Conservation (phyloP, 140 eudicot genomes). For the Senecio squalidus region DNA sequence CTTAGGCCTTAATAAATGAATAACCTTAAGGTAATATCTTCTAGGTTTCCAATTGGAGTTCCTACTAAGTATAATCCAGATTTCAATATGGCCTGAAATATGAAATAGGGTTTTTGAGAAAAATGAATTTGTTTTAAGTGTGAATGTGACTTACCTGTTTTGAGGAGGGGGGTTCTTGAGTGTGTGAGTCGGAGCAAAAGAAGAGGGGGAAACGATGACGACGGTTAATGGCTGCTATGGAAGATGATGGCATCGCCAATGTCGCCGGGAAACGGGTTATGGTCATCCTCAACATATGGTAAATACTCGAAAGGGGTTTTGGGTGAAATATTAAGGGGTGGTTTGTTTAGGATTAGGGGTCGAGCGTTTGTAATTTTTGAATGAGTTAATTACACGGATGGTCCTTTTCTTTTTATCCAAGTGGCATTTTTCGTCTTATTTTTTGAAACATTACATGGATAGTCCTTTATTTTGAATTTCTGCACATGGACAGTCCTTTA, state of each 20-base stretch:
- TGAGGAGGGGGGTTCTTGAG: slow-evolving; percentile 7
- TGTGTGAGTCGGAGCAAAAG: slow-evolving; percentile 25
- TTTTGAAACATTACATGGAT: too few species aligned
- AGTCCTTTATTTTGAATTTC: too few species aligned
- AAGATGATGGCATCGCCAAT: slow-evolving; percentile 2
- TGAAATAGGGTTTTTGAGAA: slow-evolving; percentile 10
- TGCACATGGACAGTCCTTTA: too few species aligned
- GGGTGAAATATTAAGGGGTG: too few species aligned
- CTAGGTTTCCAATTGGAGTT: slow-evolving; percentile 94
- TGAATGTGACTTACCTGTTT: slow-evolving; percentile 25
- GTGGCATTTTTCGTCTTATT: too few species aligned
- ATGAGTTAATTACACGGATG: too few species aligned
- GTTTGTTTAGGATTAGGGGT: too few species aligned
- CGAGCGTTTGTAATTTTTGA: too few species aligned
- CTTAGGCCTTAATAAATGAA: too few species aligned
- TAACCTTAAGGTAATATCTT: slow-evolving; percentile 88
- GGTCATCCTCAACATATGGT: slow-evolving; percentile 20
- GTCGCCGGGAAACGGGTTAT: slow-evolving; percentile 19
- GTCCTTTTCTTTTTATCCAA: too few species aligned
- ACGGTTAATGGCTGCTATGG: neutral
- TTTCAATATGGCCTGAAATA: slow-evolving; percentile 58
- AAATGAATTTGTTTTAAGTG: neutral
- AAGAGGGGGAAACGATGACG: slow-evolving; percentile 18
- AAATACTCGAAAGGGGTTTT: neutral
- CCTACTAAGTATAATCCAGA: slow-evolving; percentile 87